Percentiles rank a stretch among this genome's conserved stretches.
Conservation (phyloP, 2,329 filamentous ascomycete species). For the Botrytis elliptica region DNA sequence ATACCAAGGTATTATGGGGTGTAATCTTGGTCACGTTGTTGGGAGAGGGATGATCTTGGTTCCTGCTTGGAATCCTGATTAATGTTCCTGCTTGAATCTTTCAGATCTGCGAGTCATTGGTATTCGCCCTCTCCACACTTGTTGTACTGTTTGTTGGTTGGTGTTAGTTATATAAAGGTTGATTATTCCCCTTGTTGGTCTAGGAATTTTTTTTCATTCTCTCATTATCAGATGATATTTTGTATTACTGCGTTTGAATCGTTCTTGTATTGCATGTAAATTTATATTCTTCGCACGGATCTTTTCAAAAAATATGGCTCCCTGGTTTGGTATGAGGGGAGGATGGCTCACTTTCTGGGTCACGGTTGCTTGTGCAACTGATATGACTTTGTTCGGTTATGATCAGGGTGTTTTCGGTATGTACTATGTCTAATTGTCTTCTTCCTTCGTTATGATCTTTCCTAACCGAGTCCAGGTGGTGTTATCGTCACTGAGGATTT, state of each 20-base stretch:
- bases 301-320: conserved; percentile 7
- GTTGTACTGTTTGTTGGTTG: background rate
- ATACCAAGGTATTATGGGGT: background rate
- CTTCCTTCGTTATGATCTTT: background rate
- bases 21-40: background rate
- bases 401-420: conserved; percentile 48
- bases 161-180: conserved; percentile 11
- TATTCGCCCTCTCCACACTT: background rate
- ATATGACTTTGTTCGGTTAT: conserved; percentile 47
- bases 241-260: background rate
- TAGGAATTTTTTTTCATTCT: background rate
- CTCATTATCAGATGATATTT: background rate
- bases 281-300: background rate
- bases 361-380: conserved; percentile 48
- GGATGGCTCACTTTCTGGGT: conserved; percentile 58
- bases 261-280: conserved; percentile 3
- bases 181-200: conserved; percentile 4
- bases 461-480: conserved; percentile 37
- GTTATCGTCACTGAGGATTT: conserved; percentile 49
- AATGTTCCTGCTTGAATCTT: background rate
- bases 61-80: background rate
- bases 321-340: conserved; percentile 53
- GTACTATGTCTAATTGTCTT: background rate
- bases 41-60: conserved; percentile 6
- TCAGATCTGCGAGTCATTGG: conserved; percentile 1